Percentiles rank a stretch among this genome's conserved stretches.
Conservation (phyloP, 2,329 filamentous ascomycete genomes). For the Trichoderma pleuroti region DNA sequence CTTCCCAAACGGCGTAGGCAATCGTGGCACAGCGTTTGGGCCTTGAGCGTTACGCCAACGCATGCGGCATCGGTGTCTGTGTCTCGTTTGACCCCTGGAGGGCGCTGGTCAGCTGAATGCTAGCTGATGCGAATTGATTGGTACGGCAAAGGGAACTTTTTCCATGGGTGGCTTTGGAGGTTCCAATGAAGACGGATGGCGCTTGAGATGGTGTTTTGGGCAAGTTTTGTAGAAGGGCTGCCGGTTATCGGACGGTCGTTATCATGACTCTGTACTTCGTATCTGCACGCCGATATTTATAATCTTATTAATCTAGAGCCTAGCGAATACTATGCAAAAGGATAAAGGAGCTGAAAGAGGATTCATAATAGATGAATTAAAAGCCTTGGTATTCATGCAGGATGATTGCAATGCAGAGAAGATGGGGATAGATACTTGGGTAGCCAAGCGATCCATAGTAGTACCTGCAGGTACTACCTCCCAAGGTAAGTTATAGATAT, state of each 20-base stretch:
- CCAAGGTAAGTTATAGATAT: neutral
- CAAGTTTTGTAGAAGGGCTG: neutral
- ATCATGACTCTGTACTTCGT: neutral
- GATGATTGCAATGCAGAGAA: neutral
- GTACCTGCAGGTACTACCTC: neutral
- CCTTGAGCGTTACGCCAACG: neutral
- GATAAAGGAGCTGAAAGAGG: neutral
- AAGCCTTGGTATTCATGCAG: neutral
- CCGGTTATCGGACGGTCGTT: neutral
- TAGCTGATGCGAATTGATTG: neutral
- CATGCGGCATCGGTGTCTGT: neutral
- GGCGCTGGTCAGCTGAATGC: neutral
- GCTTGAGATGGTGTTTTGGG: neutral
- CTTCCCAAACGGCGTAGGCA: neutral
- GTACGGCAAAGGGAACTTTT: neutral
- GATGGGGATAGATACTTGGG: neutral
- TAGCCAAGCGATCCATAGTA: neutral
- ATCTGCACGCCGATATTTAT: neutral
- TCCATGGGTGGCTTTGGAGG: neutral
- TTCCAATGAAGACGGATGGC: neutral
- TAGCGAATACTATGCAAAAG: neutral
- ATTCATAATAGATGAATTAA: neutral
- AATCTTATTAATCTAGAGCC: neutral
- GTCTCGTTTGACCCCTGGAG: neutral
- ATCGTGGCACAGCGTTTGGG: neutral